These are phyloP conservation scores for Ashbya aceris DNA, from an alignment of 1,139 yeast species.

Conservation along the genomic window DNA sequence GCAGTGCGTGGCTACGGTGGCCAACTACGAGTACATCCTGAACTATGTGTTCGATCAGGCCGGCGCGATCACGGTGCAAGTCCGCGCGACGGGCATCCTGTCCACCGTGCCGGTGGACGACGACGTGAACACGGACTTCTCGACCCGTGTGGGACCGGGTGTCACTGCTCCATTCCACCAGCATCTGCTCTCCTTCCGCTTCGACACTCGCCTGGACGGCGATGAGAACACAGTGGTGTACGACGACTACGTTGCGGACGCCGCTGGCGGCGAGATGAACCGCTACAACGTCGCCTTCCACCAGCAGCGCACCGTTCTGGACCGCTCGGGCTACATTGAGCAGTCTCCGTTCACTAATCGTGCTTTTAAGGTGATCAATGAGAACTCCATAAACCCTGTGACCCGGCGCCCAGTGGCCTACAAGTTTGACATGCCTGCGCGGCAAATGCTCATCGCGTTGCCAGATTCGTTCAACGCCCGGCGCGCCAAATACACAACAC, in stretches of 20 bases:
- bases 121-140: constrained; percentile 68
- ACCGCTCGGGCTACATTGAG: constrained; percentile 63
- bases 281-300: constrained; percentile 72
- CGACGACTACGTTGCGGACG: constrained; percentile 65
- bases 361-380: constrained; percentile 72
- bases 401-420: constrained; percentile 76
- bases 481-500: constrained; percentile 50
- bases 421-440: constrained; percentile 70
- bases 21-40: constrained; percentile 79
- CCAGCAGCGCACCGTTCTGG: constrained; percentile 54
- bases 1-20: constrained; percentile 83
- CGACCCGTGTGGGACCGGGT: constrained; percentile 77
- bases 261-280: constrained; percentile 46
- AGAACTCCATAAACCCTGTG: constrained; percentile 64
- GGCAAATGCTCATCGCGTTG: constrained; percentile 53
- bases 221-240: constrained; percentile 68
- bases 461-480: constrained; percentile 43
- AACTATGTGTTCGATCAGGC: constrained; percentile 74
- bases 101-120: constrained; percentile 80
- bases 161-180: constrained; percentile 87
- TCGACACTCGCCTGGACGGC: constrained; percentile 84
- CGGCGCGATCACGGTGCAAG: constrained; percentile 74
- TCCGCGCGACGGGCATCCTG: constrained; percentile 82
- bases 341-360: constrained; percentile 73
- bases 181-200: constrained; percentile 74